phyloP scores from a whole-genome alignment of 208 protist species.

The Trypanosoma congolense region DNA sequence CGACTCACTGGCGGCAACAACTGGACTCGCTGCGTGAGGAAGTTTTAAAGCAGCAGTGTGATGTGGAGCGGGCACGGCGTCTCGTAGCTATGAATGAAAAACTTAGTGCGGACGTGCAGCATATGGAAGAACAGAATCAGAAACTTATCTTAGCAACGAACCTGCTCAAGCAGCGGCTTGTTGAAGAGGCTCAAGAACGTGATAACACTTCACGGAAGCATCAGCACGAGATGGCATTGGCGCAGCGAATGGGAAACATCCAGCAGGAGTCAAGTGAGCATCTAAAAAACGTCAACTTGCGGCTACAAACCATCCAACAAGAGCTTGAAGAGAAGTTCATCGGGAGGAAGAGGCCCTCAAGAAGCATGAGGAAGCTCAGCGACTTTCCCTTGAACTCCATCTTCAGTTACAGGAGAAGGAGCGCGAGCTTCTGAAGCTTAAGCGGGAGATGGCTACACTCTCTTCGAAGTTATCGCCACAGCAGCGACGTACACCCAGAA shows the following conservation, averaged over 20 bases:
- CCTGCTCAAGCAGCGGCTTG: conserved; percentile 67
- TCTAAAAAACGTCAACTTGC: conserved; percentile 54
- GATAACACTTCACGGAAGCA: conserved; percentile 44
- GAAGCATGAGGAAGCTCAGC: conserved; percentile 67
- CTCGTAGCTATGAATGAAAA: conserved; percentile 59
- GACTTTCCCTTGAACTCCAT: conserved; percentile 66
- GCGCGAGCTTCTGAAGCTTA: conserved; percentile 54
- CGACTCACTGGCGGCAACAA: conserved; percentile 52
- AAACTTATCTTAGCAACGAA: conserved; percentile 70
- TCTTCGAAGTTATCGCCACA: background rate
- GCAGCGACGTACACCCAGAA: background rate
- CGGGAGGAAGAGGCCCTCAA: conserved; percentile 60
- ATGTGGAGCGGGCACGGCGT: conserved; percentile 49
- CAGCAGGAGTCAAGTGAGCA: conserved; percentile 68
- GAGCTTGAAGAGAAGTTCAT: conserved; percentile 64
- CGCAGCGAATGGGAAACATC: conserved; percentile 74
- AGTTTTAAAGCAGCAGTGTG: conserved; percentile 47
- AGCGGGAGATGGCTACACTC: conserved; percentile 27
- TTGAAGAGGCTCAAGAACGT: conserved; percentile 57
- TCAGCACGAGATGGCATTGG: conserved; percentile 75
- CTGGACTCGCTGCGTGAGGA: conserved; percentile 50
- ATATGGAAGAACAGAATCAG: conserved; percentile 77
- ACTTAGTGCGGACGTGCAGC: conserved; percentile 49
- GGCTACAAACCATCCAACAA: conserved; percentile 58
- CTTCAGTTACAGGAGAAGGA: conserved; percentile 66